These are phyloP conservation scores for Xanthoconium purpureum DNA, from an alignment of 768 basidiomycete genomes.

Conservation along the genomic window DNA sequence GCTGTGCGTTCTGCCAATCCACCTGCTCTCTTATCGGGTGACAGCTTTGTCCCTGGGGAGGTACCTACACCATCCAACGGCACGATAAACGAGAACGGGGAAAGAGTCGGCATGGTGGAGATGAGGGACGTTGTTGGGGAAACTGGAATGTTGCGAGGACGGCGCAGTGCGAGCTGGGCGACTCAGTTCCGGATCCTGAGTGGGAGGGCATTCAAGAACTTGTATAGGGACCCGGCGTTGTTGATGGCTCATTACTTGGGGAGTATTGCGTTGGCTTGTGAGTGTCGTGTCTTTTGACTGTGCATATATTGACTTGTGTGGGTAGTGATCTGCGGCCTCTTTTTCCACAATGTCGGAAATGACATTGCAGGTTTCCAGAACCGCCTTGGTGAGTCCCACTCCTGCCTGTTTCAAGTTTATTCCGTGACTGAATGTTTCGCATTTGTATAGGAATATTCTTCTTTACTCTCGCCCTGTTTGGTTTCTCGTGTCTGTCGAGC, in stretches of 20 bases:
- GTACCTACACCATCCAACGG: slow-evolving; percentile 23
- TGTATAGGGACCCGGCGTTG: slow-evolving; percentile 92
- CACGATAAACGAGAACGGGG: slow-evolving; percentile 21
- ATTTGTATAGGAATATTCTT: slow-evolving; percentile 77
- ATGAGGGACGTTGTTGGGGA: slow-evolving; percentile 69
- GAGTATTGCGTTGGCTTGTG: slow-evolving; percentile 79
- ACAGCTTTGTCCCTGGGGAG: neutral
- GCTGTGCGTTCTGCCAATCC: slow-evolving; percentile 31
- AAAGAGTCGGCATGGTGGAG: slow-evolving; percentile 36
- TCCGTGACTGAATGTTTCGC: neutral
- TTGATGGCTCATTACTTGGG: slow-evolving; percentile 88
- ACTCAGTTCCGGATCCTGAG: slow-evolving; percentile 95
- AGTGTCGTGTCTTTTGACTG: slow-evolving; percentile 31
- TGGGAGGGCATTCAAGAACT: slow-evolving; percentile 95
- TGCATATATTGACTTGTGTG: neutral
- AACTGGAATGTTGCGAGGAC: slow-evolving; percentile 62
- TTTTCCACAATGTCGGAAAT: slow-evolving; percentile 86
- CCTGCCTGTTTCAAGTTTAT: neutral
- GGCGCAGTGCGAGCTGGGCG: slow-evolving; percentile 78
- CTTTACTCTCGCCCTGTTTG: slow-evolving; percentile 94
- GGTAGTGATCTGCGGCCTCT: slow-evolving; percentile 85
- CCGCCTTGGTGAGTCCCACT: slow-evolving; percentile 58
- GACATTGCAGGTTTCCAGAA: slow-evolving; percentile 99
- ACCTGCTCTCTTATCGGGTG: neutral
- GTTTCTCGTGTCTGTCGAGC: slow-evolving; percentile 94